Evolutionary conservation across 495 filamentous ascomycete species (phyloP), one percentile per base, ranked within the genome.

Genomic region (Letharia lupina): DNA sequence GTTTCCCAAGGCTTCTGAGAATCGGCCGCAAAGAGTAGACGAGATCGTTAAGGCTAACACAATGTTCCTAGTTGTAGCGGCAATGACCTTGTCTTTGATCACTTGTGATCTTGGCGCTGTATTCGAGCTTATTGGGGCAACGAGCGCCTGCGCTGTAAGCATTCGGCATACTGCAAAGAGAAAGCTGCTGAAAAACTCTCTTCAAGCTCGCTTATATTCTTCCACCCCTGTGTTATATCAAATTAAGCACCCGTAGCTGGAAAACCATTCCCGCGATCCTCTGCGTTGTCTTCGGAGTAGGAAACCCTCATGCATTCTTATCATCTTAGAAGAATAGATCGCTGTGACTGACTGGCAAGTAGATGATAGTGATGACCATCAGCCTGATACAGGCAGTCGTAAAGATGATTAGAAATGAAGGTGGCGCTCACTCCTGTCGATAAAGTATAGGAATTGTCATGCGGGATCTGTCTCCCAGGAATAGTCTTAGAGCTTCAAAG

Each of bases 121-220:
- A 0, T 97, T 98, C 73, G 94, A 98, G 75, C 78, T 98, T 45
- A 91, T 98, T 57, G 94, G 94, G 60, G 93, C 95, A 11, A 98
- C 94, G 23, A 92, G 89, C 72, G 94, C 94, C 10, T 91, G 91
- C 66, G 91, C 92, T 41, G 63, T 65, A 57, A 59, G 63, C 31
- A 18, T 41, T 37, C 23, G 41, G 48, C 59, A 11, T n/a, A n/a
- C 39, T 10, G 11, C 10, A 57, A 9, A 59, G 4, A 40, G 56
- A 31, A 28, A 4, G 0, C n/a, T 9, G 41, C 63, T 65, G 44
- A 65, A 11, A 0, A 33, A 3, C 31, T 65, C 2, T 16, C 18
- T 41, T 48, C 15, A n/a, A 65, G 63, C 80, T 98, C 71, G 94
- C 94, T 8, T 98, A 96, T 75, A 96, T 98, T 39, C 79, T 98